phyloP scores from a whole-genome alignment of 2,329 filamentous ascomycete genomes.

The Emmonsia crescens region DNA sequence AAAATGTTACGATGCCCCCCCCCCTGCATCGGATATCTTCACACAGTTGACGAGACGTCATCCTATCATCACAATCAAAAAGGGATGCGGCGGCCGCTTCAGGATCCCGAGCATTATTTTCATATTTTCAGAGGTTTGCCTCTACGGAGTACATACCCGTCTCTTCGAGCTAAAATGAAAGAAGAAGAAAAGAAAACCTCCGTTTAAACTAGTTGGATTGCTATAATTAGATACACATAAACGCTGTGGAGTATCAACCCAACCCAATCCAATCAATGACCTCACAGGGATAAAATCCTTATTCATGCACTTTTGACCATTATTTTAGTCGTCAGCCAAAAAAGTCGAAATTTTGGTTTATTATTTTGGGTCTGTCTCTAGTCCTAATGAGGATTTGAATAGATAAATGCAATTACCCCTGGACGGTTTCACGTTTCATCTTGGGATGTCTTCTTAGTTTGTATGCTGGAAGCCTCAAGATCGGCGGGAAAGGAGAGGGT shows the following conservation, averaged over 20 bases:
- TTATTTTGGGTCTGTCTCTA: too few species aligned
- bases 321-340: too few species aligned
- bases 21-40: neutral
- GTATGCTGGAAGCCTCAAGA: too few species aligned
- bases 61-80: neutral
- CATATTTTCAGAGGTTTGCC: neutral
- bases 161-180: neutral
- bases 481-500: too few species aligned
- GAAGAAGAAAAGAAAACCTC: neutral
- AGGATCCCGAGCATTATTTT: neutral
- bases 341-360: too few species aligned
- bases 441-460: too few species aligned
- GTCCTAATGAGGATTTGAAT: too few species aligned
- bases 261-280: neutral
- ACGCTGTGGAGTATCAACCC: neutral
- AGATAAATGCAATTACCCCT: too few species aligned
- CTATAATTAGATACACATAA: neutral
- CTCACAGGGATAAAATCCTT: neutral
- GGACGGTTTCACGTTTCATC: too few species aligned
- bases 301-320: too few species aligned
- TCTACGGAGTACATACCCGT: neutral
- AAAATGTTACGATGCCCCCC: neutral
- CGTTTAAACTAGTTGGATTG: neutral
- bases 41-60: neutral
- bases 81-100: too few species aligned